phyloP scores from a whole-genome alignment of 2,329 filamentous ascomycete genomes.

The Scleromitrula shiraiana region DNA sequence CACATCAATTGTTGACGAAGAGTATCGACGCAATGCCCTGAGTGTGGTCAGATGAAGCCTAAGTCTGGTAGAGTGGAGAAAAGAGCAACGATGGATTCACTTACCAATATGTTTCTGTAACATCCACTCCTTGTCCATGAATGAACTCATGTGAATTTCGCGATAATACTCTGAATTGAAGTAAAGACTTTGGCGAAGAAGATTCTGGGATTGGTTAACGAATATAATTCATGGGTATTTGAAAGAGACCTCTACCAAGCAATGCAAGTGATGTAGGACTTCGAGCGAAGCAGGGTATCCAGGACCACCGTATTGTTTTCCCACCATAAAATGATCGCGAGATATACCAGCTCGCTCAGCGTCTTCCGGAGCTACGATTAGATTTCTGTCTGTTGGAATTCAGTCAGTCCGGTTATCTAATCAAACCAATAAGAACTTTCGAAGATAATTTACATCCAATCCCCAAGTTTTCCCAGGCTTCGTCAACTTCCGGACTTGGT shows the following conservation, averaged over 20 bases:
- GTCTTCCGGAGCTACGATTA: not conserved
- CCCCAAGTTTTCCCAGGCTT: not conserved
- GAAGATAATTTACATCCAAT: not conserved
- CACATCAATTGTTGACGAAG: not conserved
- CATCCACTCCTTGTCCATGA: not conserved
- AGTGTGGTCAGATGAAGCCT: not conserved
- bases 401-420: too few relatives aligned
- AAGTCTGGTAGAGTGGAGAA: not conserved
- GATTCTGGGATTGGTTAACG: too few relatives aligned
- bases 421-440: too few relatives aligned
- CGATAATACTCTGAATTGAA: not conserved
- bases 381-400: too few relatives aligned
- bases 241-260: too few relatives aligned
- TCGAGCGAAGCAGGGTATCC: not conserved
- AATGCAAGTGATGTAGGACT: not conserved
- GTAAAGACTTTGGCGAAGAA: not conserved
- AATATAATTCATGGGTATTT: too few relatives aligned
- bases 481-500: not conserved
- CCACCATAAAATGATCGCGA: not conserved
- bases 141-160: not conserved
- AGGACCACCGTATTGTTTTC: not conserved
- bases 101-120: not conserved
- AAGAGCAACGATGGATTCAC: not conserved
- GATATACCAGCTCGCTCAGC: not conserved
- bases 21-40: not conserved